Conservation (phyloP, 1,284 basidiomycete species). For the Melanopsichium pennsylvanicum region DNA sequence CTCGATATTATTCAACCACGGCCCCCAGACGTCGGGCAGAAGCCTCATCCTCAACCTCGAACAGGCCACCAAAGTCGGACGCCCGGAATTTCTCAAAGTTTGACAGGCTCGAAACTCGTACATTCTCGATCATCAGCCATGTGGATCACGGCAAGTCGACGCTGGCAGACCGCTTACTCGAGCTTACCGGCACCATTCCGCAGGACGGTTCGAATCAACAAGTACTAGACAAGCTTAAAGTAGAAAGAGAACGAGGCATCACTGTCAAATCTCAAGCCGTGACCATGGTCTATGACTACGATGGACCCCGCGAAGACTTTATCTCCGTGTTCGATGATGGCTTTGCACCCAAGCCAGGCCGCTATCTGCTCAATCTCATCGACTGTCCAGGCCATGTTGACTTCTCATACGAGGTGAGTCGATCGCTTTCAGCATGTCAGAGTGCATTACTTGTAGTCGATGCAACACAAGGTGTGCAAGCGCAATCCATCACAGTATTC, state of each 20-base stretch:
- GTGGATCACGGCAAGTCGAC: slow-evolving; percentile 66
- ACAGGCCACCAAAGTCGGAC: background rate
- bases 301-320: slow-evolving; percentile 25
- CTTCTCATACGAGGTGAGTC: slow-evolving; percentile 81
- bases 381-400: slow-evolving; percentile 78
- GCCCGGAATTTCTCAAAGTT: slow-evolving; percentile 25
- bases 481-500: slow-evolving; percentile 94
- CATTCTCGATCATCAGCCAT: slow-evolving; percentile 65
- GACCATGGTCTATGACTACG: slow-evolving; percentile 60
- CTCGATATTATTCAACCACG: slow-evolving; percentile 6
- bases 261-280: slow-evolving; percentile 73
- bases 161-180: slow-evolving; percentile 64
- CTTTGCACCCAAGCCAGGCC: slow-evolving; percentile 27
- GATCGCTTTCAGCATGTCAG: slow-evolving; percentile 90
- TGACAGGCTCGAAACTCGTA: slow-evolving; percentile 52
- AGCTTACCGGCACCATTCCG: slow-evolving; percentile 63
- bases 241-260: slow-evolving; percentile 92
- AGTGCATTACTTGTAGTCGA: slow-evolving; percentile 90
- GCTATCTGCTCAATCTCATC: slow-evolving; percentile 85
- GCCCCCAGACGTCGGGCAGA: background rate
- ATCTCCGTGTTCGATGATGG: slow-evolving; percentile 43
- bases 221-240: slow-evolving; percentile 74
- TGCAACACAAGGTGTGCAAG: slow-evolving; percentile 95
- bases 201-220: slow-evolving; percentile 57
- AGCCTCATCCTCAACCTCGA: background rate